phyloP scores from a whole-genome alignment of 495 filamentous ascomycete genomes.

The Platismatia glauca region DNA sequence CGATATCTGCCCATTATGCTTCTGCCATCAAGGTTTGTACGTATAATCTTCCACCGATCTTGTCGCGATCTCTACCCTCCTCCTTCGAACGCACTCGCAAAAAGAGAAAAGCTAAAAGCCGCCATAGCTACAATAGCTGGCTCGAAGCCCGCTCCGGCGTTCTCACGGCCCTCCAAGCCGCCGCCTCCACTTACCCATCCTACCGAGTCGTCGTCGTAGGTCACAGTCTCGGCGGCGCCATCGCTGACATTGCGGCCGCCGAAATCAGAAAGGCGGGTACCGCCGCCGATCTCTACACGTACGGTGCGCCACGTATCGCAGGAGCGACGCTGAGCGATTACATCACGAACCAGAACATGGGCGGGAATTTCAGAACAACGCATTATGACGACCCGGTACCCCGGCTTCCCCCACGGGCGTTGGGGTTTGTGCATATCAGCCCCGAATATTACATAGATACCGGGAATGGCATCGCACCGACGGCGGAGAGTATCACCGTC shows the following conservation, averaged over 20 bases:
- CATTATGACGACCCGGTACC: conserved; percentile 61
- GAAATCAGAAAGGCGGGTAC: conserved; percentile 45
- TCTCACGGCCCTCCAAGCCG: conserved; percentile 34
- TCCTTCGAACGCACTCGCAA: too few relatives aligned
- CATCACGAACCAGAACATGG: conserved; percentile 39
- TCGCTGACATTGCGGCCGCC: conserved; percentile 52
- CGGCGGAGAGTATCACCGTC: conserved; percentile 34
- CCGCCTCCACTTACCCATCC: conserved; percentile 33
- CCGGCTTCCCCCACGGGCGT: conserved; percentile 45
- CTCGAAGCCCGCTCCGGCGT: conserved; percentile 34
- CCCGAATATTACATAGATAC: conserved; percentile 59
- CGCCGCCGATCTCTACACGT: conserved; percentile 48
- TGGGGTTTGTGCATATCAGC: conserved; percentile 52
- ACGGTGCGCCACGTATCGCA: conserved; percentile 60
- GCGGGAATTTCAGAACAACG: conserved; percentile 55
- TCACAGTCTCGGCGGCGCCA: conserved; percentile 60
- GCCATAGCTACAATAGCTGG: conserved; percentile 39
- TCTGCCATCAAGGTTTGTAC: conserved; percentile 44
- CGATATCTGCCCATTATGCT: conserved; percentile 42
- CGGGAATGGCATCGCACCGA: conserved; percentile 32
- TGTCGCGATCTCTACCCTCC: not conserved
- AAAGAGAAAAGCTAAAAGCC: not conserved
- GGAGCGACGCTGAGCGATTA: conserved; percentile 46
- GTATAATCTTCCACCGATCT: not conserved
- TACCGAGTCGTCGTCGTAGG: conserved; percentile 54